These are phyloP conservation scores for Mycena vitilis DNA, from an alignment of 768 basidiomycete species.

Conservation along the genomic window DNA sequence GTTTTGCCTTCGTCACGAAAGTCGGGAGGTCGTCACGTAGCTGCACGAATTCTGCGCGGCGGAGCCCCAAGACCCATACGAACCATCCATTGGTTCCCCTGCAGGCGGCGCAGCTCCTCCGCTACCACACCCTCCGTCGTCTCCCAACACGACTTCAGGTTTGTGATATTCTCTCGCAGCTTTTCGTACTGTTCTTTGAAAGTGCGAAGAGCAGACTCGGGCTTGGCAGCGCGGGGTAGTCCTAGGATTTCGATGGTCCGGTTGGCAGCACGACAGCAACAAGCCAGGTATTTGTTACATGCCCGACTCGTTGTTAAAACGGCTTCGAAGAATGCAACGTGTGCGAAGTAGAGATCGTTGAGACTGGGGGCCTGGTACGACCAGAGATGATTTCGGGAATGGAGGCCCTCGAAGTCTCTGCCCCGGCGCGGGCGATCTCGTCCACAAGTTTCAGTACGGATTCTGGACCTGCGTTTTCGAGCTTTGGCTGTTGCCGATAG, in stretches of 20 bases:
- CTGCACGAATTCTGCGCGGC: not conserved
- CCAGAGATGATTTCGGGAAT: not conserved
- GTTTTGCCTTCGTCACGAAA: not conserved
- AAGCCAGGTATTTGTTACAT: not conserved
- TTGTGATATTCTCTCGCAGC: not conserved
- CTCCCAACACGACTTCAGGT: not conserved
- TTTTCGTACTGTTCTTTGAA: not conserved
- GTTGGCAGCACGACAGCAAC: too few species aligned
- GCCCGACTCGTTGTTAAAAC: not conserved
- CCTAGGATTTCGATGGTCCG: too few species aligned
- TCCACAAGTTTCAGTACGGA: not conserved
- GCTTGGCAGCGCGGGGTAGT: not conserved
- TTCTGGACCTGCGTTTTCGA: too few species aligned
- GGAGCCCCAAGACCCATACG: not conserved
- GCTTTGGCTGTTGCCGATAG: too few species aligned
- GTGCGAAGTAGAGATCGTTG: not conserved
- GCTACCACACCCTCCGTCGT: not conserved
- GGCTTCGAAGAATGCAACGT: not conserved
- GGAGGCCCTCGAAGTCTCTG: constrained; percentile 7
- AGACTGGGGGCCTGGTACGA: not conserved
- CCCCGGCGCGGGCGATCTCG: constrained; percentile 1
- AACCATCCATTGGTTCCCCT: not conserved
- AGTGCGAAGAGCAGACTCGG: not conserved
- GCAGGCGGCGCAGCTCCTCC: not conserved
- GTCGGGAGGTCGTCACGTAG: not conserved